Evolutionary conservation across 768 basidiomycete species (phyloP).

Genomic region (Termitomyces eurrhizus): DNA sequence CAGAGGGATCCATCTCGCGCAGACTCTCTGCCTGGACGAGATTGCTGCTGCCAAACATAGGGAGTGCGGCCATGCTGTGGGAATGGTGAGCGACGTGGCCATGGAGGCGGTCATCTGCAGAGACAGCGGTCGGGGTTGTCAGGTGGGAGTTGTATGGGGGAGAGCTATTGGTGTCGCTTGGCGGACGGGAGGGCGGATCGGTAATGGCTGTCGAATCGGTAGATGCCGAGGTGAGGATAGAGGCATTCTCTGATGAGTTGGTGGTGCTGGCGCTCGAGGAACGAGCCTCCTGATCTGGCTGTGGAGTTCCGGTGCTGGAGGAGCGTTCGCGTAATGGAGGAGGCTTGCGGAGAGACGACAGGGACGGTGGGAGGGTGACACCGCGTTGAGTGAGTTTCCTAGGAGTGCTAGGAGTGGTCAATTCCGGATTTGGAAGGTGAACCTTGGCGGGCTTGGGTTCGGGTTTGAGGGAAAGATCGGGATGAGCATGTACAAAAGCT

Average conservation of each 20-base stretch:
- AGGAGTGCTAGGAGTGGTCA: conserved; percentile 7
- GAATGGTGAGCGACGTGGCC: conserved; percentile 20
- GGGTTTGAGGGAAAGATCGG: conserved; percentile 64
- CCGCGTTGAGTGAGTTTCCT: conserved; percentile 25
- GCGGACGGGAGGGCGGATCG: conserved; percentile 44
- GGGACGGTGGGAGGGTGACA: conserved; percentile 31
- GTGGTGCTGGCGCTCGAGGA: conserved; percentile 31
- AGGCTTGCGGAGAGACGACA: conserved; percentile 20
- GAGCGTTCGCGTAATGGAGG: conserved; percentile 29
- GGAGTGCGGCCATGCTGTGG: conserved; percentile 36
- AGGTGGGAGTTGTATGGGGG: conserved; percentile 13
- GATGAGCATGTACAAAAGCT: conserved; percentile 90
- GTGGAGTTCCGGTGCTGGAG: conserved; percentile 27
- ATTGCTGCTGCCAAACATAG: conserved; percentile 17
- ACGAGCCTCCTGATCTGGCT: conserved; percentile 24
- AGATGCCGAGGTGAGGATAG: conserved; percentile 40
- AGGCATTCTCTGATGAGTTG: conserved; percentile 41
- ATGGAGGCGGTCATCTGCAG: conserved; percentile 18
- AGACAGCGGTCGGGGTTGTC: conserved; percentile 23
- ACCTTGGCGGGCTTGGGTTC: conserved; percentile 29
- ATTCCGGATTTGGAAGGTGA: conserved; percentile 10
- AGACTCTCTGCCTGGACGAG: conserved; percentile 36
- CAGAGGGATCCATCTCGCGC: conserved; percentile 67
- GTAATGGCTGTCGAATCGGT: conserved; percentile 45
- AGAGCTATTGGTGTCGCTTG: conserved; percentile 24